These are phyloP conservation scores for Kwoniella sp. DNA, from an alignment of 768 basidiomycete species.

Conservation along the genomic window DNA sequence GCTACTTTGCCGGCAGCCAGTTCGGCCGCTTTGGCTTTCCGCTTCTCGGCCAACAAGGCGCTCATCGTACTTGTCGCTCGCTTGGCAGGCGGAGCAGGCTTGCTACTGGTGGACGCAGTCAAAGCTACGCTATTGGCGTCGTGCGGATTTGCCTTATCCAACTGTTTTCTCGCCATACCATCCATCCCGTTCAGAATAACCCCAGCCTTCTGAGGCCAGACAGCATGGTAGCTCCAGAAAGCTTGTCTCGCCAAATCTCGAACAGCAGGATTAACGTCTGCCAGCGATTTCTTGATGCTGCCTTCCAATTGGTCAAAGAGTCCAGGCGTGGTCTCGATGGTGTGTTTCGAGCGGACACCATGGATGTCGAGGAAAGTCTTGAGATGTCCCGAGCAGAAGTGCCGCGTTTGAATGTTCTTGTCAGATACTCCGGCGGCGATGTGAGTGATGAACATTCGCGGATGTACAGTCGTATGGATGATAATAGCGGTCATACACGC, in stretches of 20 bases:
- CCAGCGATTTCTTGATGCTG: slow-evolving; percentile 69
- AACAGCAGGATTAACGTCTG: slow-evolving; percentile 77
- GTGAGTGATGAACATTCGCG: slow-evolving; percentile 69
- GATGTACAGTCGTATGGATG: slow-evolving; percentile 68
- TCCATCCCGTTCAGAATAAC: slow-evolving; percentile 71
- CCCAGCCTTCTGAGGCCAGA: slow-evolving; percentile 74
- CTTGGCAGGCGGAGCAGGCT: slow-evolving; percentile 55
- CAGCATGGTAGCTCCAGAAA: slow-evolving; percentile 77
- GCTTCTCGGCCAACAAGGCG: slow-evolving; percentile 84
- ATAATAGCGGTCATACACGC: slow-evolving; percentile 69
- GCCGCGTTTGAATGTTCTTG: slow-evolving; percentile 75
- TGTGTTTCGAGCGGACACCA: slow-evolving; percentile 64
- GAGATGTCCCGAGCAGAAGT: slow-evolving; percentile 69
- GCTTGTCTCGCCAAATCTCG: slow-evolving; percentile 69
- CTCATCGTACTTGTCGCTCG: slow-evolving; percentile 78
- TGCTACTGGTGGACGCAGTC: slow-evolving; percentile 5
- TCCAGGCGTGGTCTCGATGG: slow-evolving; percentile 67
- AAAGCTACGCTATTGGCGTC: slow-evolving; percentile 31
- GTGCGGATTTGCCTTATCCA: slow-evolving; percentile 79
- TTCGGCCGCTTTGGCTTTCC: slow-evolving; percentile 72
- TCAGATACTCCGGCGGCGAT: slow-evolving; percentile 73
- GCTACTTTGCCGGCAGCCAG: slow-evolving; percentile 59
- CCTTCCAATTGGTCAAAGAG: slow-evolving; percentile 74
- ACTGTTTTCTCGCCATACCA: slow-evolving; percentile 68
- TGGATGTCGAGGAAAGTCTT: slow-evolving; percentile 75